These are phyloP conservation scores for Trichoderma erinaceum DNA, from an alignment of 495 filamentous ascomycete genomes.

Conservation along the genomic window DNA sequence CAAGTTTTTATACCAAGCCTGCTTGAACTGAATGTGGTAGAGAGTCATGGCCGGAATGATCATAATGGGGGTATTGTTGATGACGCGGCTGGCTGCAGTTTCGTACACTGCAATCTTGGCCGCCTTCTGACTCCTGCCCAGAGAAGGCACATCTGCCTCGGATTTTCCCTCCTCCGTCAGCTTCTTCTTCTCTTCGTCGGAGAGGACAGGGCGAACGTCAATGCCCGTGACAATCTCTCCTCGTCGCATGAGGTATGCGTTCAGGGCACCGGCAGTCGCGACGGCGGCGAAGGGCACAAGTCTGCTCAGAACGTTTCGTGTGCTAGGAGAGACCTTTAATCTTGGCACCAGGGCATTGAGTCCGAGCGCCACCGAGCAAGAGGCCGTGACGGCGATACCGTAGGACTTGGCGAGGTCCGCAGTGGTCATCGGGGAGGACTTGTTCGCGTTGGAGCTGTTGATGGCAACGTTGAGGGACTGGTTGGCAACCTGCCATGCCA, in stretches of 20 bases:
- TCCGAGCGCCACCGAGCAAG: conserved; percentile 88
- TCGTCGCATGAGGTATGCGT: conserved; percentile 95
- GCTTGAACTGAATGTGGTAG: conserved; percentile 60
- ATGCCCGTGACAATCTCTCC: conserved; percentile 92
- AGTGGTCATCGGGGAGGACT: conserved; percentile 76
- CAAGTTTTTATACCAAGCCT: conserved; percentile 16
- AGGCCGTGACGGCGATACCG: conserved; percentile 82
- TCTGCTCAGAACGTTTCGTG: conserved; percentile 65
- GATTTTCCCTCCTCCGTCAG: conserved; percentile 47
- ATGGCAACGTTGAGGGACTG: conserved; percentile 97
- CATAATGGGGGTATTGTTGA: conserved; percentile 97
- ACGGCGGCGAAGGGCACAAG: conserved; percentile 95
- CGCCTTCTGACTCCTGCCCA: conserved; percentile 83
- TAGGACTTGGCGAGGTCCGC: conserved; percentile 83
- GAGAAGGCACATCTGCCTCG: conserved; percentile 53
- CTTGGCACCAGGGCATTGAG: conserved; percentile 82
- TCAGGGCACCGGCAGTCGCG: conserved; percentile 79
- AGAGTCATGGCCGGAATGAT: conserved; percentile 80
- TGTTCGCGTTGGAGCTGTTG: conserved; percentile 96
- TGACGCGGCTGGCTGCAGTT: conserved; percentile 79
- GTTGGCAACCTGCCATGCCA: conserved; percentile 94
- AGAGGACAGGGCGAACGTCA: conserved; percentile 80
- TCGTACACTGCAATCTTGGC: conserved; percentile 84
- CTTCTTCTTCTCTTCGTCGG: conserved; percentile 47
- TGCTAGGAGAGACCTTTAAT: conserved; percentile 69